Conservation (phyloP, 2,329 filamentous ascomycete species). For the Paecilomyces fulvus region DNA sequence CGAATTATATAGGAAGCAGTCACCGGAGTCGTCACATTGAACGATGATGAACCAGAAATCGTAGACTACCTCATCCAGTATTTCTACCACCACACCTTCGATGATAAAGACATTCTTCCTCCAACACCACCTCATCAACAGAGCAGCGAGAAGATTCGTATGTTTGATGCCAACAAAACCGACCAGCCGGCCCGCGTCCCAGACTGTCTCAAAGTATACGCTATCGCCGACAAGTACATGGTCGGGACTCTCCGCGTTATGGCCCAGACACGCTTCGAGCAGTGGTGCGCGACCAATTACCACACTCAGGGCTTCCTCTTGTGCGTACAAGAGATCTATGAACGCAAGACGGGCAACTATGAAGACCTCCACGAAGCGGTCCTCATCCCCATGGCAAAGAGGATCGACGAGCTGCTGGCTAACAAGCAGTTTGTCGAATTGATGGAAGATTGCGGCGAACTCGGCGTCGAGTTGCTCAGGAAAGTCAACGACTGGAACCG, state of each 20-base stretch:
- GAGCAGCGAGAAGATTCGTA: background rate
- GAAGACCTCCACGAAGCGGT: conserved; percentile 6
- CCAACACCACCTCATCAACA: conserved; percentile 1
- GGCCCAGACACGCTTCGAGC: conserved; percentile 5
- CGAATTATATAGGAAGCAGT: conserved; percentile 5
- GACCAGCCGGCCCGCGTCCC: background rate
- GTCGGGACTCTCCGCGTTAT: conserved; percentile 6
- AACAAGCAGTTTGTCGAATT: conserved; percentile 1
- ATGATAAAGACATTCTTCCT: conserved; percentile 2
- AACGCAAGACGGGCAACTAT: conserved; percentile 10
- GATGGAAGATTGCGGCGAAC: conserved; percentile 6
- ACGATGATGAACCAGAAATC: conserved; percentile 8
- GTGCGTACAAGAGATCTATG: conserved; percentile 8
- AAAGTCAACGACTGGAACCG: conserved; percentile 5
- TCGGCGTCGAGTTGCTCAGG: conserved; percentile 4
- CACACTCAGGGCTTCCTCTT: conserved; percentile 3
- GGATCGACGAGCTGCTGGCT: conserved; percentile 6
- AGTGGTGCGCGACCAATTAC: conserved; percentile 7
- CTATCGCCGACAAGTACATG: conserved; percentile 9
- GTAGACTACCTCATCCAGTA: conserved; percentile 8
- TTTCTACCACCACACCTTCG: conserved; percentile 7
- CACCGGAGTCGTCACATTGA: conserved; percentile 5
- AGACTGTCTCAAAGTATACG: conserved; percentile 6
- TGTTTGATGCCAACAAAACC: background rate
- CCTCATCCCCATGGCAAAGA: conserved; percentile 3